phyloP scores from a whole-genome alignment of 805 yeast species.

The Hanseniaspora jakobsenii region DNA sequence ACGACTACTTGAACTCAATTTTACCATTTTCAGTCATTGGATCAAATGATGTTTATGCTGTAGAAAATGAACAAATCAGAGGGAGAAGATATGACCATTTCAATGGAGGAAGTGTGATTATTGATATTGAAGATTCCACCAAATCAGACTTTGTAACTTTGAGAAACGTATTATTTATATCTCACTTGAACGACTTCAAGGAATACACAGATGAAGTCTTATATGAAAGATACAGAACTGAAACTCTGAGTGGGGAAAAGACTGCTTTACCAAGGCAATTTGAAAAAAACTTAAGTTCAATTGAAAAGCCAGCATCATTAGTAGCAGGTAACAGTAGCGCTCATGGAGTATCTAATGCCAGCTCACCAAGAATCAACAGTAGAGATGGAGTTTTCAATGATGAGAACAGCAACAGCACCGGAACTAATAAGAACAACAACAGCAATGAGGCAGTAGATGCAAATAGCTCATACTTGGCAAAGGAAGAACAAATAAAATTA shows the following conservation, averaged over 20 bases:
- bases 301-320: too few species aligned
- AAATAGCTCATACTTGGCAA: constrained; percentile 40
- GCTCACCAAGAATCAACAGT: constrained; percentile 12
- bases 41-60: constrained; percentile 48
- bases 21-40: constrained; percentile 62
- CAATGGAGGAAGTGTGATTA: constrained; percentile 21
- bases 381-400: too few species aligned
- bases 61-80: constrained; percentile 31
- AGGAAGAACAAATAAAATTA: constrained; percentile 78
- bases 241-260: constrained; percentile 54
- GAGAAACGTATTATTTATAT: constrained; percentile 65
- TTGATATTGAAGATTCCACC: constrained; percentile 59
- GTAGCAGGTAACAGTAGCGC: too few species aligned
- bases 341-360: too few species aligned
- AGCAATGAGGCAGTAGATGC: too few species aligned
- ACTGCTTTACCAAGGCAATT: constrained; percentile 11
- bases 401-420: too few species aligned
- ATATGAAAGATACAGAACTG: constrained; percentile 84
- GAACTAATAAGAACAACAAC: too few species aligned
- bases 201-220: constrained; percentile 77
- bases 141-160: constrained; percentile 69
- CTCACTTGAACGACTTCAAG: constrained; percentile 78
- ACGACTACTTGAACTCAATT: constrained; percentile 49
- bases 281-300: too few species aligned
- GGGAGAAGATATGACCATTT: constrained; percentile 52